Percentiles rank a stretch among this genome's conserved stretches.
Conservation (phyloP, 208 protist genomes). For the Leishmania amazonensis region DNA sequence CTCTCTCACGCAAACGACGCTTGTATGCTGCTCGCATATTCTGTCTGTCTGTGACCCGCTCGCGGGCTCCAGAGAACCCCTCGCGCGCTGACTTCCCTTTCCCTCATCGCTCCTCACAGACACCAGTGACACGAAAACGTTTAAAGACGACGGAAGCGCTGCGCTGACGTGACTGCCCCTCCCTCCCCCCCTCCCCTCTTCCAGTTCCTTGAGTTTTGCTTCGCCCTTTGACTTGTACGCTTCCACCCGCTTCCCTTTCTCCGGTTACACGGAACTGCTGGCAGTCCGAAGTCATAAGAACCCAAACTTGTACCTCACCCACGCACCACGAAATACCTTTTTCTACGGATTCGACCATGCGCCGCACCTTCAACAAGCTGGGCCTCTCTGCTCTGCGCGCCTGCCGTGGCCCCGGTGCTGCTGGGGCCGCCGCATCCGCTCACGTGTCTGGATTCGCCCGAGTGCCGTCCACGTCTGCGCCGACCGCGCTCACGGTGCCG, state of each 20-base stretch:
- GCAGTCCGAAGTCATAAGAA: background rate
- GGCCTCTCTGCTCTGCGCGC: conserved; percentile 28
- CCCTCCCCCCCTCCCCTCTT: background rate
- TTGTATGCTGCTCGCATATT: background rate
- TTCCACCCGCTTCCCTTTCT: background rate
- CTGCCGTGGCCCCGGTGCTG: conserved; percentile 15
- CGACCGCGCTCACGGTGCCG: conserved; percentile 27
- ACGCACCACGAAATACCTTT: background rate
- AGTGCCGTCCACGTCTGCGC: background rate
- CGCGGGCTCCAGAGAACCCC: background rate
- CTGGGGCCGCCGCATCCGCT: background rate
- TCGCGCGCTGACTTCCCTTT: background rate
- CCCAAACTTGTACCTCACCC: no score
- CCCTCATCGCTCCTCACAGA: background rate
- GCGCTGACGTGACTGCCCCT: background rate
- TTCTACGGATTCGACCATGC: conserved; percentile 13
- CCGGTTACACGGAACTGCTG: background rate
- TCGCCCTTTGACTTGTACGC: background rate
- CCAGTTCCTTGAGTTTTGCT: background rate
- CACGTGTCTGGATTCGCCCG: background rate
- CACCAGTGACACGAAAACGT: background rate
- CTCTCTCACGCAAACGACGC: background rate
- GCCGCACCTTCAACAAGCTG: conserved; percentile 25
- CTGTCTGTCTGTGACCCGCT: background rate
- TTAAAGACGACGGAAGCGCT: background rate